Conservation (phyloP, 208 protist genomes). For the Endotrypanum monterogeii region DNA sequence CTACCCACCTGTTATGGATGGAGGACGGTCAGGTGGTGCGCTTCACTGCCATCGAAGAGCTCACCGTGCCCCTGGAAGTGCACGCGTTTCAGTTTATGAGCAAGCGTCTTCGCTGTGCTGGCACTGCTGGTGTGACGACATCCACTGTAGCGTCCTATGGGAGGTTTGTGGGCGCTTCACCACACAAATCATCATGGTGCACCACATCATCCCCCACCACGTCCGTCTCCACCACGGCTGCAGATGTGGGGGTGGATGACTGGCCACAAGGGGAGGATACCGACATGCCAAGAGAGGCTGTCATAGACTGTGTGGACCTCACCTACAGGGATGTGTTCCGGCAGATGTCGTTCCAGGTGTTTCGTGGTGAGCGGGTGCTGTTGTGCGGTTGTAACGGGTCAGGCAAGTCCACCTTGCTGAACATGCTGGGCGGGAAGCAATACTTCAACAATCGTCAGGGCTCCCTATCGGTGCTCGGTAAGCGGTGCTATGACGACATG, state of each 20-base stretch:
- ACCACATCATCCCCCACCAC: background rate
- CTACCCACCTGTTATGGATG: constrained; percentile 76
- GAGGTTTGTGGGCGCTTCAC: background rate
- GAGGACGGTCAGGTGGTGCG: constrained; percentile 40
- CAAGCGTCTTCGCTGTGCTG: background rate
- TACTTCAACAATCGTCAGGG: constrained; percentile 64
- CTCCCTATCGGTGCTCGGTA: constrained; percentile 65
- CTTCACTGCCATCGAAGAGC: constrained; percentile 37
- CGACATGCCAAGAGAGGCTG: constrained; percentile 13
- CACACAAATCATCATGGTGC: background rate
- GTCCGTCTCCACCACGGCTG: background rate
- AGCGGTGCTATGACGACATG: constrained; percentile 79
- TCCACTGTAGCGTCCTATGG: constrained; percentile 8
- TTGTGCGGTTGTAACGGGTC: constrained; percentile 95
- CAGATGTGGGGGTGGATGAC: constrained; percentile 3
- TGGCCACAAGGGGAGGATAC: constrained; percentile 1
- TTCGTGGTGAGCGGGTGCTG: constrained; percentile 66
- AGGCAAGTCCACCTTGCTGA: constrained; percentile 94
- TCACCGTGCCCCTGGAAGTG: constrained; percentile 48
- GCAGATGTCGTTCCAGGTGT: constrained; percentile 54
- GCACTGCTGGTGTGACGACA: background rate
- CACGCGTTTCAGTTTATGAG: constrained; percentile 63
- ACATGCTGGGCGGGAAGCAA: constrained; percentile 90
- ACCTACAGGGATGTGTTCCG: constrained; percentile 72
- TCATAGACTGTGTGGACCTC: constrained; percentile 55